A percentile compares a stretch with the other conserved stretches of the same genome.
Evolutionary conservation across 306 rosid genomes (phyloP).

Genomic region (Chamaecrista fasciculata): DNA sequence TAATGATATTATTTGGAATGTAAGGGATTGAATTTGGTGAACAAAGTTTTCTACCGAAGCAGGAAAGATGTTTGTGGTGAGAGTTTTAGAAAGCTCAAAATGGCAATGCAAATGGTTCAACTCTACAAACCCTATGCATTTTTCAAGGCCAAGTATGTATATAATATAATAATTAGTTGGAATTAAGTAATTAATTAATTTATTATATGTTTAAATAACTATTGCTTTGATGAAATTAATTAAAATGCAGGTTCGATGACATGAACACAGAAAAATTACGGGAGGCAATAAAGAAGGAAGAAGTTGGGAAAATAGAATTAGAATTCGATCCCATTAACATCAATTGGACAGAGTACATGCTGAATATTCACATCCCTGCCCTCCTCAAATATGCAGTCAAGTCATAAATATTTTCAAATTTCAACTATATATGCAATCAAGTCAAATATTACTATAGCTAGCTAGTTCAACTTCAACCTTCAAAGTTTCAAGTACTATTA

Average conservation of each 20-base stretch:
- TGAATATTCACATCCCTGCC: conserved; percentile 47
- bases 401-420: no score
- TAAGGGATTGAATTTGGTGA: conserved; percentile 34
- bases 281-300: not conserved
- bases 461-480: no score
- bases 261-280: conserved; percentile 33
- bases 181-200: no score
- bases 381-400: no score
- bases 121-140: conserved; percentile 33
- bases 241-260: conserved; percentile 42
- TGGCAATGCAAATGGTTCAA: conserved; percentile 15
- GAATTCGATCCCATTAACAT: conserved; percentile 39
- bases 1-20: not conserved
- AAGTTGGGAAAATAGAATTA: not conserved
- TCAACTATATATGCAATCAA: no score
- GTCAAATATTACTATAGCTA: no score
- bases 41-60: not conserved
- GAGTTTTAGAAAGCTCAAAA: not conserved
- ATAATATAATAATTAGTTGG: not conserved
- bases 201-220: no score
- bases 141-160: conserved; percentile 39
- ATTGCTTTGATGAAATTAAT: not conserved
- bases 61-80: not conserved
- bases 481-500: no score
- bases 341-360: conserved; percentile 48